Percentiles rank a stretch among this genome's conserved stretches.
Conservation (phyloP, 768 basidiomycete species). For the Coprinopsis marcescibilis region DNA sequence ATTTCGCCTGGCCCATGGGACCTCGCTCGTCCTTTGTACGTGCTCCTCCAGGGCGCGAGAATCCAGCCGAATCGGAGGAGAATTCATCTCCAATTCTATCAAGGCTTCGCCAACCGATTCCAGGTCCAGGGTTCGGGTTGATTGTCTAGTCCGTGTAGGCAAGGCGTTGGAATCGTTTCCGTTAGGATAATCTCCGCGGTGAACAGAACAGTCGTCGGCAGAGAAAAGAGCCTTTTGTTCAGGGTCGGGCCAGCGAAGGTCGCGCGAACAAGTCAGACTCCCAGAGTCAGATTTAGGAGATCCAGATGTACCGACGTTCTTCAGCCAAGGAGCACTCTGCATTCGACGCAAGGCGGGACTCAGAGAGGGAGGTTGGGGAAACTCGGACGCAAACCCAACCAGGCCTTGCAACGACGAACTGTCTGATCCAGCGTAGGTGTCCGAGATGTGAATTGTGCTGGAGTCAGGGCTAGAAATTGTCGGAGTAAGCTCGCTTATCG, state of each 20-base stretch:
- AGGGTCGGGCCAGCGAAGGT: slow-evolving; percentile 12
- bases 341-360: slow-evolving; percentile 36
- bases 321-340: slow-evolving; percentile 39
- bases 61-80: too few relatives aligned
- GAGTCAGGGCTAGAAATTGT: slow-evolving; percentile 11
- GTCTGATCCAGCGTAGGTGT: slow-evolving; percentile 28
- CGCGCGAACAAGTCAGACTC: too few relatives aligned
- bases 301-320: slow-evolving; percentile 17
- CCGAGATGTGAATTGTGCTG: slow-evolving; percentile 24
- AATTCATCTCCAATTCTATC: not conserved
- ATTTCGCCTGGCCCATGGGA: slow-evolving; percentile 4
- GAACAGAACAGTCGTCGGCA: too few relatives aligned
- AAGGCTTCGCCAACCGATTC: slow-evolving; percentile 12
- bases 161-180: not conserved
- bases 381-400: slow-evolving; percentile 30
- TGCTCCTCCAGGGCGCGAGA: not conserved
- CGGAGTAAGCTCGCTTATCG: slow-evolving; percentile 4
- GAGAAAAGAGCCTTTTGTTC: too few relatives aligned
- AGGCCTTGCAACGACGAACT: slow-evolving; percentile 26
- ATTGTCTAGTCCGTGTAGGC: not conserved
- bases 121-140: slow-evolving; percentile 2
- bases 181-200: not conserved
- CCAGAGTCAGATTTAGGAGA: too few relatives aligned
- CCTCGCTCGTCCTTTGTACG: not conserved
- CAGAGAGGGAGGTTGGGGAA: slow-evolving; percentile 38